These are phyloP conservation scores for Paramecium sexaurelia DNA, from an alignment of 73 alveolate genomes.

Conservation along the genomic window DNA sequence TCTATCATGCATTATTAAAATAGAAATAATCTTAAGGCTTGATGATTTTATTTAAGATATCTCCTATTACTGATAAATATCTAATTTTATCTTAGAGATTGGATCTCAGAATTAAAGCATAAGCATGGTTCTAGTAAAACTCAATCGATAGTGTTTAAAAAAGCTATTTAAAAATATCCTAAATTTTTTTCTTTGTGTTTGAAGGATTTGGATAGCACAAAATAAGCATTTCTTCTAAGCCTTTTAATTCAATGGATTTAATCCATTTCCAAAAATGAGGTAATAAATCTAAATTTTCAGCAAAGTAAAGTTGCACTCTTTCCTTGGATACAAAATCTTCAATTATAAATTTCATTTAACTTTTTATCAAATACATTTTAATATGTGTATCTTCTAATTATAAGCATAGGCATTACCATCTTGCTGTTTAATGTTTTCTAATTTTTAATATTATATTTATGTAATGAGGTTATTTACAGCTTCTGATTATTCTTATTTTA, in stretches of 20 bases:
- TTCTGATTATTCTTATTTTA: background rate
- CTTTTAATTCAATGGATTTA: background rate
- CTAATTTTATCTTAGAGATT: background rate
- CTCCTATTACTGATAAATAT: conserved; percentile 21
- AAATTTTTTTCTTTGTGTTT: background rate
- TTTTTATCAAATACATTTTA: background rate
- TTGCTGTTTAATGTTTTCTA: background rate
- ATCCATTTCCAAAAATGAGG: conserved; percentile 33
- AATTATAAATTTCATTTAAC: background rate
- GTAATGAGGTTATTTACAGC: conserved; percentile 1
- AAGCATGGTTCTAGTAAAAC: conserved; percentile 12
- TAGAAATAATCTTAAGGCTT: conserved; percentile 29
- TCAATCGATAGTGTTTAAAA: conserved; percentile 22
- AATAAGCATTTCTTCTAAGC: conserved; percentile 8
- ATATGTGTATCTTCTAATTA: conserved; percentile 7
- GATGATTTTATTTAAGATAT: conserved; percentile 8
- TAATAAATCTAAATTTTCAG: background rate
- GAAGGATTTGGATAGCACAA: background rate
- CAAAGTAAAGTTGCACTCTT: background rate
- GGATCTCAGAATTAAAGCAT: background rate
- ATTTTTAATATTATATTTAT: background rate
- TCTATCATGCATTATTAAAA: conserved; percentile 6
- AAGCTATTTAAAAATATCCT: background rate
- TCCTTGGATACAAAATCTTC: background rate
- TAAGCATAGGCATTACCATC: background rate